Conservation (phyloP, 202 grass and related monocot species). For the Hordeum pubiflorum region DNA sequence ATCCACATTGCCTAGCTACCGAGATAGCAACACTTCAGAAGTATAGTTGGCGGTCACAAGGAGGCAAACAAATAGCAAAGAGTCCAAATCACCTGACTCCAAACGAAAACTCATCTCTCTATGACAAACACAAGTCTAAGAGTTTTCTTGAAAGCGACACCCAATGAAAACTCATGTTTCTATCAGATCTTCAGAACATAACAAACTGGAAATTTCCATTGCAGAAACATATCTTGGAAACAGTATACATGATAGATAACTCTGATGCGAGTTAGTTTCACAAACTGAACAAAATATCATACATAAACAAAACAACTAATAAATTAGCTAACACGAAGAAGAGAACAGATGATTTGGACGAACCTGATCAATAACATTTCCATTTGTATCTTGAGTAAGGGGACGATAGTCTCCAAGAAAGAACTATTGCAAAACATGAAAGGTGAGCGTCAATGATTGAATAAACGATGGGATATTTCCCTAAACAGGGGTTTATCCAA, state of each 20-base stretch:
- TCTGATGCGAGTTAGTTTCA: neutral
- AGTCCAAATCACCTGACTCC: neutral
- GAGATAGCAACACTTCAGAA: neutral
- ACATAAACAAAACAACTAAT: neutral
- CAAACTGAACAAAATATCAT: neutral
- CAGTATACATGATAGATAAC: neutral
- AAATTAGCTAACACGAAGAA: neutral
- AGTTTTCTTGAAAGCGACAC: conserved; percentile 8
- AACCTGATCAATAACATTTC: conserved; percentile 89
- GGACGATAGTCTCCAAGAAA: conserved; percentile 99
- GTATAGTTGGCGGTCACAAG: neutral
- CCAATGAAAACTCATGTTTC: neutral
- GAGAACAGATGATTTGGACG: neutral
- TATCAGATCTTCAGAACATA: neutral
- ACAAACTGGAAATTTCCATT: conserved; percentile 1
- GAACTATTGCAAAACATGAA: conserved; percentile 43
- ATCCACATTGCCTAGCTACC: neutral
- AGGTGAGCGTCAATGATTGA: conserved; percentile 18
- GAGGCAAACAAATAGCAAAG: neutral
- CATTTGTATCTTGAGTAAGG: conserved; percentile 70
- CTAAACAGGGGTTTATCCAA: neutral
- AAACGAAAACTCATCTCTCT: neutral
- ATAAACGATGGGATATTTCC: neutral
- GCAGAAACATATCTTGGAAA: neutral
- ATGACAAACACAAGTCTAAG: neutral